Evolutionary conservation across 2,329 filamentous ascomycete species (phyloP).

Genomic region (Blastomyces percursus): DNA sequence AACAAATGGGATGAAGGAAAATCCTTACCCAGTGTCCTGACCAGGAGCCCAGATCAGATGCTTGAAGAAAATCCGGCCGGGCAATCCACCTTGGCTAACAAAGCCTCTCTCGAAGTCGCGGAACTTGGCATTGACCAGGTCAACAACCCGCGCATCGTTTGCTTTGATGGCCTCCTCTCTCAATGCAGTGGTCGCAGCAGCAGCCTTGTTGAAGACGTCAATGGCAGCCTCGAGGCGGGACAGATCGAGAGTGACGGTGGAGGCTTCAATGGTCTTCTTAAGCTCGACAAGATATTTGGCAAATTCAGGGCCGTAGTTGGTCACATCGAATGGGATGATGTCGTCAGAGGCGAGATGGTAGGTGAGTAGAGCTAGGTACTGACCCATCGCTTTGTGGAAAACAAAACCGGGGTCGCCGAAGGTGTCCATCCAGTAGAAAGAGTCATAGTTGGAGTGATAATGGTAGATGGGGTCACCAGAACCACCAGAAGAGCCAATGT

Average conservation of each 20-base stretch:
- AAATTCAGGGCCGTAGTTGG: constrained; percentile 29
- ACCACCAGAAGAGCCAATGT: constrained; percentile 32
- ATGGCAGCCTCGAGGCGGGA: constrained; percentile 26
- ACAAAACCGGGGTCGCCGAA: constrained; percentile 43
- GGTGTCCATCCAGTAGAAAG: constrained; percentile 42
- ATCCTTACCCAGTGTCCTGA: constrained; percentile 24
- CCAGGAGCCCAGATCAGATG: constrained; percentile 40
- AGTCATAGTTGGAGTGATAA: constrained; percentile 40
- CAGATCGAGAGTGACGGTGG: constrained; percentile 15
- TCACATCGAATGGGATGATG: constrained; percentile 30
- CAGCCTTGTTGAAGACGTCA: constrained; percentile 22
- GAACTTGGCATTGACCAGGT: constrained; percentile 35
- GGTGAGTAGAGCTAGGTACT: constrained; percentile 35
- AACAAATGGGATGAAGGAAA: not conserved
- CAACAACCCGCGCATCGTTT: constrained; percentile 11
- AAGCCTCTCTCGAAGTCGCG: constrained; percentile 39
- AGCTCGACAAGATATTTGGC: constrained; percentile 27
- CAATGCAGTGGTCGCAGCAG: constrained; percentile 14
- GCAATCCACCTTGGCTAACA: constrained; percentile 36
- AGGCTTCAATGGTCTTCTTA: constrained; percentile 20
- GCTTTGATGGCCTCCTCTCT: constrained; percentile 6
- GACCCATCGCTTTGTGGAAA: constrained; percentile 41
- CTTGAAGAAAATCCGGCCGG: constrained; percentile 36
- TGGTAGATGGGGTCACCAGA: constrained; percentile 36
- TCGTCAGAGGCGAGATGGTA: constrained; percentile 33